phyloP scores from a whole-genome alignment of 1,139 yeast genomes.

The Wickerhamomyces sp. region DNA sequence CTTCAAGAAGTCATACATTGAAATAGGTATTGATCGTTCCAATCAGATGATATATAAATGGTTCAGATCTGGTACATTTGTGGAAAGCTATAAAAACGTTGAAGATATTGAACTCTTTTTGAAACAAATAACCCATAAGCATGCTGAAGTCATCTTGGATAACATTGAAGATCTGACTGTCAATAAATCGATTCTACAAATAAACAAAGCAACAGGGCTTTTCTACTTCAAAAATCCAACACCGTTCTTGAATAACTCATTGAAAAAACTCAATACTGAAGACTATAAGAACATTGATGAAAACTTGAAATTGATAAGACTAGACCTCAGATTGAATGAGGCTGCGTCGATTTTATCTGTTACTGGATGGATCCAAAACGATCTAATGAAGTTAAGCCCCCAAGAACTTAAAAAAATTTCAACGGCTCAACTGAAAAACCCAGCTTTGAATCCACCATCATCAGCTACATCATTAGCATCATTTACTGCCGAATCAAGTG shows the following conservation, averaged over 20 bases:
- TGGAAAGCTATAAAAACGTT: conserved; percentile 27
- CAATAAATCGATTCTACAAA: conserved; percentile 18
- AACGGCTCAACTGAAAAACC: conserved; percentile 4
- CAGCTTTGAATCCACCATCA: not conserved
- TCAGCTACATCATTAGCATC: conserved; percentile 1
- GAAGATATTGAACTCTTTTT: conserved; percentile 26
- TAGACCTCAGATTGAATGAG: conserved; percentile 49
- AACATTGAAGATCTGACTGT: conserved; percentile 26
- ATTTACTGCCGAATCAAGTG: conserved; percentile 31
- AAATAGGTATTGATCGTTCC: conserved; percentile 56
- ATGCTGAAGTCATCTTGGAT: conserved; percentile 31
- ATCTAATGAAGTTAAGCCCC: conserved; percentile 42
- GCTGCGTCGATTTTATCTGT: conserved; percentile 51
- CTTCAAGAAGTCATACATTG: conserved; percentile 50
- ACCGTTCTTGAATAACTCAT: conserved; percentile 33
- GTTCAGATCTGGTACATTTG: conserved; percentile 55
- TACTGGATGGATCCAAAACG: conserved; percentile 64
- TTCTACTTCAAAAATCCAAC: conserved; percentile 46
- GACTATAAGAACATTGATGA: conserved; percentile 26
- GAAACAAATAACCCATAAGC: conserved; percentile 29
- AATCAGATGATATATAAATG: conserved; percentile 59
- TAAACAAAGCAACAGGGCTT: conserved; percentile 32
- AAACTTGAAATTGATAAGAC: conserved; percentile 31
- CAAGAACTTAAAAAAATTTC: conserved; percentile 22
- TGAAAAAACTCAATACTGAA: conserved; percentile 36